Base-by-base conservation (phyloP, 2,329 filamentous ascomycete species). In the Colletotrichum australisinense region DNA sequence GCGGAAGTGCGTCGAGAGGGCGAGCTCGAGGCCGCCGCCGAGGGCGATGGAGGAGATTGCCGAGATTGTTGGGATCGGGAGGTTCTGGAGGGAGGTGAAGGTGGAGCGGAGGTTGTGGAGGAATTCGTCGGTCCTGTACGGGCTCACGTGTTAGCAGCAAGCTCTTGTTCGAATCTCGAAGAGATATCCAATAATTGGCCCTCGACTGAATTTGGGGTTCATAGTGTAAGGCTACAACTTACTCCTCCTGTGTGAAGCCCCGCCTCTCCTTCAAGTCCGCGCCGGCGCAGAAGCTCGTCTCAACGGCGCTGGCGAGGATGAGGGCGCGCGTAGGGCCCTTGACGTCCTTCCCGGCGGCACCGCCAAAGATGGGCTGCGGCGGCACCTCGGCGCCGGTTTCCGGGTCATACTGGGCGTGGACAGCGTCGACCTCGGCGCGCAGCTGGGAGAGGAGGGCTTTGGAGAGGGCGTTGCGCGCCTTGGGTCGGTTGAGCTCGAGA, bases 21-120 rank as follows among this genome's bases (percentile, higher is more conserved):
- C 96, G 66, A 99, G 90, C 84, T 99, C 97, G 76, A 99, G 92
- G 59, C 97, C 97, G 78, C 97, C 97, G 75, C 97, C 97, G 35
- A 98, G 92, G 6, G 97, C 97, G 71, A 94, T 86, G 63, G 94
- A 97, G 67, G 93, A 93, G 75, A 99, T 91, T 70, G 95, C 95
- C 4, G 94, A 92, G 80, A 99, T 96, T 64, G 96, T 97, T 32
- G 97, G 97, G 77, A 98, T 92, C 16, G 93, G 94, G 55, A 99
- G 92, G 73, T 87, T 82, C 32, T 94, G 89, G 72, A 99, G 90
- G 55, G 89, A 86, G 53, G 90, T 86, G 79, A 99, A 92, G 62
- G 96, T 97, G 63, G 84, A 84, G 77, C 96, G 93, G 64, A 99
- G 92, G 79, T 89, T 89, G 57, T 88, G 80, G 42, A 99, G 91